Base-by-base conservation (phyloP, 225 moss, liverwort and hornwort genomes). In the Rhytidiadelphus loreus region DNA sequence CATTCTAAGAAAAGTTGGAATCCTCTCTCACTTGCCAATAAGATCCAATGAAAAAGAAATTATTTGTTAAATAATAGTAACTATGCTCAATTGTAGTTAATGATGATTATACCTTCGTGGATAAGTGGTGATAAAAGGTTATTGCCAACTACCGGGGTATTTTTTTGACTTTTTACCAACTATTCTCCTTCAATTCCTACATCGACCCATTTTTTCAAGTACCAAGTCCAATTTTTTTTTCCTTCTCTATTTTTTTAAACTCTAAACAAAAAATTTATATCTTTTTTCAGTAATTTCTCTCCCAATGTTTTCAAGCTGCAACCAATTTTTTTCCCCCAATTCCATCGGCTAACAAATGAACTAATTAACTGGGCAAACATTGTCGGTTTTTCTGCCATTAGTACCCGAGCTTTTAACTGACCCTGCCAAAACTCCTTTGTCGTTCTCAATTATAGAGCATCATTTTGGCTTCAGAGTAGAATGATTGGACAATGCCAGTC, bases 141-240 rank as follows among this genome's bases (percentile, higher is more conserved):
- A 17, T 0, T 71, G 1, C 5, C 0, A 44, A 0, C 11, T 1
- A 29, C 7, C 0, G 1, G 0, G 10, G 11, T 11, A 44, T 5
- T 29, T 46, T 30, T 46, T 16, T 46, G 4, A 46, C 3, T 30
- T 46, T n/a, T 23, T 73, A 11, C 11, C 0, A 46, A 1, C 29
- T 18, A 73, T 18, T 46, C 29, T 26, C 11, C 10, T 16, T 73
- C 9, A 6, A 11, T 30, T 46, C 18, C 29, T 17, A 46, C 0
- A 10, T 29, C 17, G 3, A 29, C 29, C 3, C 2, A 0, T 29
- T 48, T 48, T 32, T 20, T 7, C 30, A 30, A 19, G 12, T 46
- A 18, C 4, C 1, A 16, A 48, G 11, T 48, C 19, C 2, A 7
- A 0, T 37, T 19, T 23, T 68, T 29, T 29, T n/a, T 13, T 21